Evolutionary conservation across 129 eudicot genomes (phyloP).

Genomic region (Gnaphalium uliginosum): DNA sequence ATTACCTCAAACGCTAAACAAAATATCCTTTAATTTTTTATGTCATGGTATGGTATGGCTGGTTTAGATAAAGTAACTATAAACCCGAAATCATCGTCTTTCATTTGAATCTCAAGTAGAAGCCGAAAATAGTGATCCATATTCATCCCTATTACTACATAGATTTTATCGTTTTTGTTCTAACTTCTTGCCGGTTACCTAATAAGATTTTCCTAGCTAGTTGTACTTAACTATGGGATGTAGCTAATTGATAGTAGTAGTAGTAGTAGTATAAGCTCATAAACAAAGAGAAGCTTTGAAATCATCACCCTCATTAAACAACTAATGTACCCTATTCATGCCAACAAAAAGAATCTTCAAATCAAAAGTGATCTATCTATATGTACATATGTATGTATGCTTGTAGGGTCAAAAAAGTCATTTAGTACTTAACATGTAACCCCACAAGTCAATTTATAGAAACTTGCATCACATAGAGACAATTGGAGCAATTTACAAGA

Average conservation of each 20-base stretch:
- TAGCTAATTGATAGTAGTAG: constrained; percentile 12
- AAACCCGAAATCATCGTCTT: no score
- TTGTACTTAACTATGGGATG: constrained; percentile 25
- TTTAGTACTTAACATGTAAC: constrained; percentile 23
- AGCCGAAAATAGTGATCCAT: no score
- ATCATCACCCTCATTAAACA: constrained; percentile 43
- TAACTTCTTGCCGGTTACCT: not conserved
- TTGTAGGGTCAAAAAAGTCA: constrained; percentile 11
- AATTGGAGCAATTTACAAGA: constrained; percentile 44
- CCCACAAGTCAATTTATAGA: constrained; percentile 22
- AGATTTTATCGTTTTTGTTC: no score
- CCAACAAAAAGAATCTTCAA: constrained; percentile 27
- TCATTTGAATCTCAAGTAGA: no score
- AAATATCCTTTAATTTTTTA: no score
- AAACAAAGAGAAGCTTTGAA: constrained; percentile 42
- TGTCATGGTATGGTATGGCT: no score
- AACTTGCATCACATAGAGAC: constrained; percentile 36
- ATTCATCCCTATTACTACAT: no score
- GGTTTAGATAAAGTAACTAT: no score
- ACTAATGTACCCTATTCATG: constrained; percentile 26
- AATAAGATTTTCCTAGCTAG: not conserved
- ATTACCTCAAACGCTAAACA: no score
- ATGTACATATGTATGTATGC: constrained; percentile 12
- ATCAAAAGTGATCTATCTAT: not conserved
- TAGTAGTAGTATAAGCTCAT: constrained; percentile 22